Evolutionary conservation across 768 basidiomycete genomes (phyloP).

Genomic region (Candolleomyces aberdarensis): DNA sequence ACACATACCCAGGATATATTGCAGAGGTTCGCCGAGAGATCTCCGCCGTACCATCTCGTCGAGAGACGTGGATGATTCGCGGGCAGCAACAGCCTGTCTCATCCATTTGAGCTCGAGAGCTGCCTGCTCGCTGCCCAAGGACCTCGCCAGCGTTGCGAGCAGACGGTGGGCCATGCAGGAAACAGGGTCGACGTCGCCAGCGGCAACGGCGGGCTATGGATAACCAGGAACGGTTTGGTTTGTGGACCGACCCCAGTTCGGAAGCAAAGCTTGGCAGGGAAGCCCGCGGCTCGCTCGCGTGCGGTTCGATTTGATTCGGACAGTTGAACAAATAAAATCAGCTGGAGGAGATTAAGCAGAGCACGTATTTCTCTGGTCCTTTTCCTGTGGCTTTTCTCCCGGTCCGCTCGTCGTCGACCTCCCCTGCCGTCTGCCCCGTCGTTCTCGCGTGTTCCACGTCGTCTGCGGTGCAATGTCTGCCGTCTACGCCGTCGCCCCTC

Average conservation of each 20-base stretch:
- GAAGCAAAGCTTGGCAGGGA: background rate
- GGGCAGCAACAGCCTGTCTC: constrained; percentile 22
- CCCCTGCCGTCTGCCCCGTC: constrained; percentile 16
- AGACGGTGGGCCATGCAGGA: constrained; percentile 23
- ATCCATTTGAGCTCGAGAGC: constrained; percentile 43
- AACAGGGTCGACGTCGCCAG: constrained; percentile 8
- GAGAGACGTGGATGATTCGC: constrained; percentile 21
- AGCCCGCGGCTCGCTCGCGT: background rate
- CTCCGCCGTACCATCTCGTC: constrained; percentile 56
- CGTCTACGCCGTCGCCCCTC: constrained; percentile 35
- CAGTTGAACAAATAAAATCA: constrained; percentile 24
- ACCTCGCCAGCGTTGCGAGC: constrained; percentile 22
- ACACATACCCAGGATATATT: constrained; percentile 79
- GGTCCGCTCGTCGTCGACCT: constrained; percentile 27
- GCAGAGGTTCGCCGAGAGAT: constrained; percentile 71
- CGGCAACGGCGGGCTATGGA: constrained; percentile 10
- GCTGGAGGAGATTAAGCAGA: constrained; percentile 16
- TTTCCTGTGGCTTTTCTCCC: constrained; percentile 18
- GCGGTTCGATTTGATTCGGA: constrained; percentile 8
- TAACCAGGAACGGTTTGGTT: constrained; percentile 15
- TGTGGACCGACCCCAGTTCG: constrained; percentile 6
- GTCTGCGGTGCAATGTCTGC: constrained; percentile 30
- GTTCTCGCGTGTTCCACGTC: constrained; percentile 15
- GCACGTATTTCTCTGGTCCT: constrained; percentile 11
- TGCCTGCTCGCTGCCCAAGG: constrained; percentile 36